Conservation (phyloP, 306 rosid genomes). For the Luffa acutangula region DNA sequence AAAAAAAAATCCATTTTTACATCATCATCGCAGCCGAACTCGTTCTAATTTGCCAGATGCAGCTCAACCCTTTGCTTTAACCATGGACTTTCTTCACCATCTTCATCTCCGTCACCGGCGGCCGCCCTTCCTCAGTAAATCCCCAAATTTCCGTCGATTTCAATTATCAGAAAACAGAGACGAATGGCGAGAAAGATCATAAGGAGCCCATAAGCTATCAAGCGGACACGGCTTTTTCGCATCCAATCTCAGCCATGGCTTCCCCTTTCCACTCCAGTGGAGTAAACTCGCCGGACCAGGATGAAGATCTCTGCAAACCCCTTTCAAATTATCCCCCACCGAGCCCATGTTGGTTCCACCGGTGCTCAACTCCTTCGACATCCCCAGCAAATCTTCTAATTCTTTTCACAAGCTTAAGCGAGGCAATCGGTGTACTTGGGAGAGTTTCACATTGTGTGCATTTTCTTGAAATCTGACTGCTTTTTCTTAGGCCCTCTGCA, state of each 20-base stretch:
- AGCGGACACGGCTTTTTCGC: conserved; percentile 68
- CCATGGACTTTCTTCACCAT: background rate
- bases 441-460: background rate
- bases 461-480: background rate
- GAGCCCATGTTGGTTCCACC: conserved; percentile 95
- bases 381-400: conserved; percentile 44
- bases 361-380: conserved; percentile 67
- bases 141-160: background rate
- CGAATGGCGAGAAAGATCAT: conserved; percentile 61
- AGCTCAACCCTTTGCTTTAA: background rate
- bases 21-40: too few relatives aligned
- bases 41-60: too few relatives aligned
- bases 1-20: too few relatives aligned
- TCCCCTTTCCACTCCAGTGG: conserved; percentile 96
- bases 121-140: background rate
- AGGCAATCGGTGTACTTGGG: too few relatives aligned
- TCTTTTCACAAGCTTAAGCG: too few relatives aligned
- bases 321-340: conserved; percentile 84
- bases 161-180: conserved; percentile 45
- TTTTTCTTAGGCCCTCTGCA: background rate
- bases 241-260: conserved; percentile 85
- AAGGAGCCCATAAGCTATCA: conserved; percentile 87
- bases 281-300: conserved; percentile 81
- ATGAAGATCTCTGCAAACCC: conserved; percentile 66
- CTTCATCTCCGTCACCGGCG: background rate